phyloP scores from a whole-genome alignment of 148 eudicot genomes.

The Silene uniflora region DNA sequence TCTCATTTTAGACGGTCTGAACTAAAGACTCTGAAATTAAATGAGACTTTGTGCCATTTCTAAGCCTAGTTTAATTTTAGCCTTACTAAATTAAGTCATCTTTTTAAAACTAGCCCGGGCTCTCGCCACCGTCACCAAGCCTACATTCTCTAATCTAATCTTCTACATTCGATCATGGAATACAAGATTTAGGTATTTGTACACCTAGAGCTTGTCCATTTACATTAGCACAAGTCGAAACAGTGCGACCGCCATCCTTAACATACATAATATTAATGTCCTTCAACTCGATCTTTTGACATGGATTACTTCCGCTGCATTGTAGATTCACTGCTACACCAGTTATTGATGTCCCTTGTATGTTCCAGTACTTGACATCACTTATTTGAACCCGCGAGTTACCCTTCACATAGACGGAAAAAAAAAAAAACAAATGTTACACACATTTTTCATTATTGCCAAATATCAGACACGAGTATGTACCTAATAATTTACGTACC shows the following conservation, averaged over 20 bases:
- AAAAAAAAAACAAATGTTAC: neutral
- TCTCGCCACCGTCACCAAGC: neutral
- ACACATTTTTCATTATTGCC: too few relatives aligned
- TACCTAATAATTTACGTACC: neutral
- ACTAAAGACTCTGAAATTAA: too few relatives aligned
- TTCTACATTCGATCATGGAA: neutral
- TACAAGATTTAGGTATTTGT: conserved; percentile 28
- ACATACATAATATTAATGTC: conserved; percentile 39
- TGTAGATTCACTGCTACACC: conserved; percentile 35
- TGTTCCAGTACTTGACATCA: conserved; percentile 37
- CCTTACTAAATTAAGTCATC: too few relatives aligned
- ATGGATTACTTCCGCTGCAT: conserved; percentile 39
- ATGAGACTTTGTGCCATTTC: too few relatives aligned
- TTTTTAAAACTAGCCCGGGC: neutral
- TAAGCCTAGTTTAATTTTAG: too few relatives aligned
- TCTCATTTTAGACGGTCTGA: too few relatives aligned
- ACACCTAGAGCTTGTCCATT: conserved; percentile 34
- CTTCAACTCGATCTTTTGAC: conserved; percentile 30
- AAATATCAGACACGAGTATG: too few relatives aligned
- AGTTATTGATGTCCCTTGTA: conserved; percentile 39
- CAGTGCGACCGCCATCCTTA: conserved; percentile 29
- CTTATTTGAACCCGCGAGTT: conserved; percentile 36
- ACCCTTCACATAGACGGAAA: conserved; percentile 18
- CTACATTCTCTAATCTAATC: neutral
- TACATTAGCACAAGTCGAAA: conserved; percentile 33